Conservation (phyloP, 2,329 filamentous ascomycete genomes). For the Macroventuria anomochaeta region DNA sequence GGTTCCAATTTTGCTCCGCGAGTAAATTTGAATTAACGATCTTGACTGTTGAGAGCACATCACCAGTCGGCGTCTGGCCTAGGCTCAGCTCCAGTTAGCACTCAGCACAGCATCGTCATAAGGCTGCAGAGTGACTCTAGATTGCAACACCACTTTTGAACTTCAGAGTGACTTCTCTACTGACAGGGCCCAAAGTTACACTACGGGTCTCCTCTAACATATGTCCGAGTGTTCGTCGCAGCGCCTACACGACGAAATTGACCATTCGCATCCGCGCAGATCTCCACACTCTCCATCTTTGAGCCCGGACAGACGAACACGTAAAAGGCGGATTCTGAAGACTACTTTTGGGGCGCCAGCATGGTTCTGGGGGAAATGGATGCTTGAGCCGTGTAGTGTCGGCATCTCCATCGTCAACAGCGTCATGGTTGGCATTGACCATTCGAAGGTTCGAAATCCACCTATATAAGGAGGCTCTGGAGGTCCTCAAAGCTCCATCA, state of each 20-base stretch:
- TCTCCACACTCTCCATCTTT: background rate
- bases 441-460: background rate
- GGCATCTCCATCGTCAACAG: background rate
- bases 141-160: background rate
- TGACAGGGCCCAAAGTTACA: background rate
- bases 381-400: background rate
- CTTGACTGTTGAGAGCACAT: background rate
- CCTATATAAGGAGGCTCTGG: background rate
- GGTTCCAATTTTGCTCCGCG: too few relatives aligned
- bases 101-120: background rate
- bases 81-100: background rate
- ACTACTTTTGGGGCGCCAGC: background rate
- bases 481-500: background rate
- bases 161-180: background rate
- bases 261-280: conserved; percentile 13
- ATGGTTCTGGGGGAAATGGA: background rate
- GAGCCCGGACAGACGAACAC: background rate
- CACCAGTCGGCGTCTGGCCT: background rate
- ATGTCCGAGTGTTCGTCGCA: background rate
- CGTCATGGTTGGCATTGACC: background rate
- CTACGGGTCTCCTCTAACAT: conserved; percentile 2
- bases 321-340: background rate
- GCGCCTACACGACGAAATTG: background rate
- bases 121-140: background rate
- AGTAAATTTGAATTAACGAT: background rate